phyloP scores from a whole-genome alignment of 805 yeast species.

The Brettanomyces custersianus region DNA sequence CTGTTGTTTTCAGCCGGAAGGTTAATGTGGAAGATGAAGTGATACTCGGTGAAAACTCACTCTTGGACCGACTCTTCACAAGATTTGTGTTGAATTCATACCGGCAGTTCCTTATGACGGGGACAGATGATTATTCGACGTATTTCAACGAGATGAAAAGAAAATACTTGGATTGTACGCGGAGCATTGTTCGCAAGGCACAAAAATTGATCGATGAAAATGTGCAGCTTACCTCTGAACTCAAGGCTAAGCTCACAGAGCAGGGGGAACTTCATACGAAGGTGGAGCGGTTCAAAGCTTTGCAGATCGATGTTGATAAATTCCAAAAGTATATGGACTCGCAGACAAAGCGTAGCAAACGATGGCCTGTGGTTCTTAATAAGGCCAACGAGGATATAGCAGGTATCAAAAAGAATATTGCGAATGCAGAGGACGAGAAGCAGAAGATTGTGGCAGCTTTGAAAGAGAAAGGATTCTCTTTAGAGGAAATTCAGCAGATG shows the following conservation, averaged over 20 bases:
- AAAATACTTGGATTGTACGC: conserved; percentile 44
- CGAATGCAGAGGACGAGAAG: conserved; percentile 27
- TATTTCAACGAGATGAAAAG: conserved; percentile 45
- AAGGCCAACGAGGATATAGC: conserved; percentile 48
- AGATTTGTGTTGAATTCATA: conserved; percentile 60
- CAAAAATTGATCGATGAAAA: conserved; percentile 33
- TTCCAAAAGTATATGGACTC: conserved; percentile 64
- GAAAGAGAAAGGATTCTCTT: conserved; percentile 46
- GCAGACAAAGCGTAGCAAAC: conserved; percentile 53
- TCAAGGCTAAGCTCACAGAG: conserved; percentile 34
- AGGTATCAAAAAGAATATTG: conserved; percentile 31
- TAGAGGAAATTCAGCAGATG: conserved; percentile 54
- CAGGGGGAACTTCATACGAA: conserved; percentile 40
- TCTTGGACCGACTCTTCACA: conserved; percentile 22
- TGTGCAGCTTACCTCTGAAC: conserved; percentile 28
- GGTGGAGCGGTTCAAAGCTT: conserved; percentile 48
- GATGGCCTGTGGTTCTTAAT: conserved; percentile 55
- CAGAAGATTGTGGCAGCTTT: conserved; percentile 37
- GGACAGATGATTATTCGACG: conserved; percentile 52
- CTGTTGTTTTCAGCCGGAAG: conserved; percentile 12
- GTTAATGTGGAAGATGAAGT: conserved; percentile 14
- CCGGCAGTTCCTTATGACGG: conserved; percentile 47
- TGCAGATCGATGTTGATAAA: conserved; percentile 62
- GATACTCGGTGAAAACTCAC: conserved; percentile 18
- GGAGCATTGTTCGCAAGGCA: conserved; percentile 39